phyloP scores from a whole-genome alignment of 345 rosid species.

The Passiflora organensis region DNA sequence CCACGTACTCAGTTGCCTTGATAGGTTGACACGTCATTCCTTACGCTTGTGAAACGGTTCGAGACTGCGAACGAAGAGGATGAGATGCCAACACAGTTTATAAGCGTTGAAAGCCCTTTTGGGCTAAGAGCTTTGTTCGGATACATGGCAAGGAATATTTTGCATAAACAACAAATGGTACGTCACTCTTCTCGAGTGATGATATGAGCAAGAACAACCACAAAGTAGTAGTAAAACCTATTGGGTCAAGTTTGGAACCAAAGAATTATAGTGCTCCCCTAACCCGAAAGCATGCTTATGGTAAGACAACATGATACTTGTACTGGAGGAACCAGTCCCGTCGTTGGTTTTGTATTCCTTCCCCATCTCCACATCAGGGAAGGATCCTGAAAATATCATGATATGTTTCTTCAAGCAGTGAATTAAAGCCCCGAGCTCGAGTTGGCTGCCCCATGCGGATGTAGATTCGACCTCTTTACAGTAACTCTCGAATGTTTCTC shows the following conservation, averaged over 20 bases:
- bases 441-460: conserved; percentile 66
- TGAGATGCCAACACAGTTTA: too few relatives aligned
- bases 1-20: too few relatives aligned
- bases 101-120: too few relatives aligned
- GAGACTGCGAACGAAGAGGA: too few relatives aligned
- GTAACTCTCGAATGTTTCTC: conserved; percentile 50
- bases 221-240: too few relatives aligned
- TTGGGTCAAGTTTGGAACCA: conserved; percentile 28
- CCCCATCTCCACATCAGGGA: conserved; percentile 76
- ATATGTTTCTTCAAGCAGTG: conserved; percentile 50
- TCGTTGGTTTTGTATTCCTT: conserved; percentile 47
- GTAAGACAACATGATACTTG: conserved; percentile 42
- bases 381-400: conserved; percentile 54
- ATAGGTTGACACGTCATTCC: too few relatives aligned
- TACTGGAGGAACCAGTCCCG: conserved; percentile 12
- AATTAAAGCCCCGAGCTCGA: conserved; percentile 61
- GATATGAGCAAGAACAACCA: too few relatives aligned
- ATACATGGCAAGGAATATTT: too few relatives aligned
- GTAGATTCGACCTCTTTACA: conserved; percentile 66
- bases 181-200: too few relatives aligned
- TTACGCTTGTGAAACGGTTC: too few relatives aligned
- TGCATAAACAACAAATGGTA: too few relatives aligned
- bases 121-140: too few relatives aligned
- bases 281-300: conserved; percentile 67
- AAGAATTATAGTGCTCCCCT: conserved; percentile 64